Evolutionary conservation across 305 asterid species (phyloP), one percentile per base, ranked within the genome.

Genomic region (Rubia peregrina): DNA sequence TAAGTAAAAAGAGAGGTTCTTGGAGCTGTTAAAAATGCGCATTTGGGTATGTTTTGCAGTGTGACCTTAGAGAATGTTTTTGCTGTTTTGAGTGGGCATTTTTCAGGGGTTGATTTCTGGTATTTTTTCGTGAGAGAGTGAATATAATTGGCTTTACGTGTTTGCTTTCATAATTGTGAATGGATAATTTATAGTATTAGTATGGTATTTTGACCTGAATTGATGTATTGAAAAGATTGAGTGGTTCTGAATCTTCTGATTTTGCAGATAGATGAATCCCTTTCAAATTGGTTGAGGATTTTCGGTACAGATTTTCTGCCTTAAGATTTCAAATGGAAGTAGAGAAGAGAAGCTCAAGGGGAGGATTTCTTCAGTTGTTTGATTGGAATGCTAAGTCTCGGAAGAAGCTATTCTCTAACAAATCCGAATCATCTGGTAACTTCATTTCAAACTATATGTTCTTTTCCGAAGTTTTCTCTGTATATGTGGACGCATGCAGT

Each of bases 301-400:
- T 30, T 68, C 66, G 48, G 55, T 73, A 41, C 59, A 19, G 46
- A 51, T 80, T 74, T 73, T 61, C 72, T 73, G 72, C 48, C 5
- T 63, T 74, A 74, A 72, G 76, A 70, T 79, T 78, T 75, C 38
- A 67, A 75, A 95, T 95, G 99, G 99, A 91, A 88, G 88, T 88
- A 46, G 99, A 95, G 56, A 95, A 91, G 80, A 83, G 91, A 83
- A 88, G 85, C 43, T 82, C 75, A 7, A 94, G 86, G 76, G 98
- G 98, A 24, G 95, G 99, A 43, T 86, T 94, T 78, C 86, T 91
- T 70, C 99, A 94, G 86, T 79, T 94, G 86, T 91, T 94, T 65
- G 99, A 94, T 80, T 94, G 99, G 99, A 94, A 91, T 78, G 86
- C 65, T 71, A 94, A 91, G 82, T 91, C 99, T 68, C 82, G 94